Percentiles rank a stretch among this genome's conserved stretches.
These are phyloP conservation scores for Ceratocystis cubensis DNA, from an alignment of 2,329 filamentous ascomycete species.

Conservation along the genomic window DNA sequence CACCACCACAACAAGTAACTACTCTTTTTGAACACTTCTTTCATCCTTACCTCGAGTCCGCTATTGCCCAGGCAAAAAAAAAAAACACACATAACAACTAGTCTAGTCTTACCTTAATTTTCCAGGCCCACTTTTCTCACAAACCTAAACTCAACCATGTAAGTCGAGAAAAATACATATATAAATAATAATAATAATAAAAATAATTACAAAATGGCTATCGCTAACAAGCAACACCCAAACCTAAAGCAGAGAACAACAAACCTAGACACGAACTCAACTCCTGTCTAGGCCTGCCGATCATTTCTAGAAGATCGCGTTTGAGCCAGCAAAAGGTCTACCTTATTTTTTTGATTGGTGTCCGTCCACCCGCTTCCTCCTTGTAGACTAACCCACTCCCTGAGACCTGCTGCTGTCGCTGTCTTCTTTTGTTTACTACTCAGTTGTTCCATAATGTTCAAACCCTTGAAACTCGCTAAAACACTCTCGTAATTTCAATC, in stretches of 20 bases:
- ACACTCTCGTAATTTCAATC: constrained; percentile 34
- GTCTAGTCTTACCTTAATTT: constrained; percentile 7
- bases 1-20: background rate
- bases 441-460: constrained; percentile 11
- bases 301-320: constrained; percentile 10
- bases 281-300: background rate
- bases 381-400: background rate
- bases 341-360: background rate
- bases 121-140: background rate
- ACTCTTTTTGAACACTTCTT: background rate
- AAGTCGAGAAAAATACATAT: background rate
- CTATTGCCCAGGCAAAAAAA: background rate
- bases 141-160: constrained; percentile 2
- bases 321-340: constrained; percentile 1
- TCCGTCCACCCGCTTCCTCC: background rate
- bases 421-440: background rate
- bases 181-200: background rate
- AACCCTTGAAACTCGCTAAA: constrained; percentile 44
- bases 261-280: constrained; percentile 3
- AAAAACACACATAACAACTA: background rate
- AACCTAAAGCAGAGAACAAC: background rate
- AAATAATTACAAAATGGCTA: too few species aligned
- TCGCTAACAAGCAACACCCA: background rate
- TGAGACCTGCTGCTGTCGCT: background rate
- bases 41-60: background rate